Evolutionary conservation across 2,329 filamentous ascomycete species (phyloP), one percentile per base, ranked within the genome.

Genomic region (Grosmannia serpens): DNA sequence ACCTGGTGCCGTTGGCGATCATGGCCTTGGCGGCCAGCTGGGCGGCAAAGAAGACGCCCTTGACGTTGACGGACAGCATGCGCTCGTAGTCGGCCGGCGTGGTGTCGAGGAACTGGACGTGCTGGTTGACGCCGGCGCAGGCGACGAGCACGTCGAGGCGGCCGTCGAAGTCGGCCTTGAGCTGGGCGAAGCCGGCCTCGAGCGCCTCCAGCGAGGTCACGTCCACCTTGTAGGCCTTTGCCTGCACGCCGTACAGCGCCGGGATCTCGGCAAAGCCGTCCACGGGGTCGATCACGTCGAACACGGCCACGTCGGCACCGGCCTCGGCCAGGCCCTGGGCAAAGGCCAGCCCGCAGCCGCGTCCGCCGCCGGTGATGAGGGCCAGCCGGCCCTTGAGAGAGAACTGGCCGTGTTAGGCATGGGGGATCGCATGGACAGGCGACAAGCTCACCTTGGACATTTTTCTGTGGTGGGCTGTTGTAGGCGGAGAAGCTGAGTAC

Each of bases 241-340:
- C 50, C n/a, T 54, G 27, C 17, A 62, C 60, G 27, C 61, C 62
- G 31, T 35, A 60, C 2, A 47, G 8, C 10, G 35, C 17, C 4
- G 57, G 22, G 29, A 62, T 58, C 1, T 47, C 27, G 51, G 38
- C 24, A 7, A 61, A 61, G 9, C 11, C 60, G 0, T 44, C n/a
- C 2, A 29, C 44, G 3, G 56, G 53, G 10, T 57, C 58, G 17
- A 61, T 60, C 10, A 60, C 59, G 52, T 64, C 60, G 33, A 61
- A 62, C 1, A 62, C 47, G 41, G 56, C 61, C 10, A 64, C 54
- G 50, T 62, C 59, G 20, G 62, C 88, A 24, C 88, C 88, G 27
- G 87, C 87, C 70, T 91, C 87, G 15, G 89, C 75, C 17, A 91
- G 72, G 1, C 84, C 87, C 65, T 91, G 87, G 1, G 86, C 82